Conservation (phyloP, 106 monocot genomes). For the Dioscorea zingiberensis region DNA sequence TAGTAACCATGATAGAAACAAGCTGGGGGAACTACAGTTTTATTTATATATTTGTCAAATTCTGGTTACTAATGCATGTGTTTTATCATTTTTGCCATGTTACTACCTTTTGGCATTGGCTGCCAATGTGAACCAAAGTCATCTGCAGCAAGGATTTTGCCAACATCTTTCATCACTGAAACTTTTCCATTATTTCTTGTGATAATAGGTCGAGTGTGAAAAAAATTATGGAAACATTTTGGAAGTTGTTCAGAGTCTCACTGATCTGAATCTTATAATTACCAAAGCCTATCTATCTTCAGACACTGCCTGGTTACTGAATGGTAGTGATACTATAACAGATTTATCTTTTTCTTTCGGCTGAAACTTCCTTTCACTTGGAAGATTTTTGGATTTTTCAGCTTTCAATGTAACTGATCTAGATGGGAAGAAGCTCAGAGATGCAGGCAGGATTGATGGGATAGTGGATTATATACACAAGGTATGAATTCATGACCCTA, state of each 20-base stretch:
- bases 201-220: slow-evolving; percentile 19
- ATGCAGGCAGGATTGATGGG: background rate
- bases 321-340: slow-evolving; percentile 8
- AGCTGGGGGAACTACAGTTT: too few relatives aligned
- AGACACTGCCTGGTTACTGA: slow-evolving; percentile 32
- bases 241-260: slow-evolving; percentile 26
- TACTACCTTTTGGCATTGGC: too few relatives aligned
- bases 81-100: too few relatives aligned
- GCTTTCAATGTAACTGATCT: slow-evolving; percentile 32
- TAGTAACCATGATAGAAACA: too few relatives aligned
- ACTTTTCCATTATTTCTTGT: too few relatives aligned
- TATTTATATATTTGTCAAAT: too few relatives aligned
- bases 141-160: too few relatives aligned
- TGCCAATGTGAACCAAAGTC: too few relatives aligned
- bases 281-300: slow-evolving; percentile 30
- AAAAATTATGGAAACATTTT: slow-evolving; percentile 27
- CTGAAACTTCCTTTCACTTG: too few relatives aligned
- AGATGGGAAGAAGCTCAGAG: slow-evolving; percentile 22
- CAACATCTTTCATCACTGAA: background rate
- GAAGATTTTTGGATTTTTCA: too few relatives aligned
- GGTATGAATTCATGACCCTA: background rate
- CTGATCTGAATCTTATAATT: slow-evolving; percentile 30
- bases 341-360: too few relatives aligned
- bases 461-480: slow-evolving; percentile 12
- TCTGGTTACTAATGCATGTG: too few relatives aligned